phyloP scores from a whole-genome alignment of 495 filamentous ascomycete genomes.

The Bryoglossum gracile region DNA sequence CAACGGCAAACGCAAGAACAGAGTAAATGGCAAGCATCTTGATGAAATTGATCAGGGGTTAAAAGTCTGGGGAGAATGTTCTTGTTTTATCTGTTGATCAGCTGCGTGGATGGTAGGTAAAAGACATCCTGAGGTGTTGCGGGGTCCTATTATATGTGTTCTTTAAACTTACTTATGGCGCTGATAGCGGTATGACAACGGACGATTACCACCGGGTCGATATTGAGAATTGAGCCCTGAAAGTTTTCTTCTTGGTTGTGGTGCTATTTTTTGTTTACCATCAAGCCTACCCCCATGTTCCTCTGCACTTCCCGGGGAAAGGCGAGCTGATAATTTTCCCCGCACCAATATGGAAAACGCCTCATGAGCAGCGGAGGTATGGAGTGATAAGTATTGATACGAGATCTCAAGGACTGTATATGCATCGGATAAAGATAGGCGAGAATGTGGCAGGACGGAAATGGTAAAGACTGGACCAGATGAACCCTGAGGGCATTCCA shows the following conservation, averaged over 20 bases:
- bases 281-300: not conserved
- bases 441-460: not conserved
- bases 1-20: constrained; percentile 8
- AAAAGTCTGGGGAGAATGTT: not conserved
- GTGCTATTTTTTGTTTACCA: not conserved
- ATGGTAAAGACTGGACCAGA: not conserved
- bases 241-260: not conserved
- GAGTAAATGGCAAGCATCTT: constrained; percentile 13
- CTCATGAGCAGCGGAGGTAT: constrained; percentile 1
- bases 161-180: too few species aligned
- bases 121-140: not conserved
- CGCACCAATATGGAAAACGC: constrained; percentile 14
- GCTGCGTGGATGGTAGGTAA: not conserved
- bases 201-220: not conserved
- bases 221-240: not conserved
- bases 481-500: not conserved
- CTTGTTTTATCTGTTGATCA: not conserved
- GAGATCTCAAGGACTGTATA: constrained; percentile 1
- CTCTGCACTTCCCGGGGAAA: not conserved
- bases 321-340: not conserved
- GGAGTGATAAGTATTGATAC: constrained; percentile 13
- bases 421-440: constrained; percentile 22
- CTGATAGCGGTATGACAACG: not conserved
- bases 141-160: too few species aligned
- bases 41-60: not conserved